phyloP scores from a whole-genome alignment of 805 yeast genomes.

The Candida sonorensis region DNA sequence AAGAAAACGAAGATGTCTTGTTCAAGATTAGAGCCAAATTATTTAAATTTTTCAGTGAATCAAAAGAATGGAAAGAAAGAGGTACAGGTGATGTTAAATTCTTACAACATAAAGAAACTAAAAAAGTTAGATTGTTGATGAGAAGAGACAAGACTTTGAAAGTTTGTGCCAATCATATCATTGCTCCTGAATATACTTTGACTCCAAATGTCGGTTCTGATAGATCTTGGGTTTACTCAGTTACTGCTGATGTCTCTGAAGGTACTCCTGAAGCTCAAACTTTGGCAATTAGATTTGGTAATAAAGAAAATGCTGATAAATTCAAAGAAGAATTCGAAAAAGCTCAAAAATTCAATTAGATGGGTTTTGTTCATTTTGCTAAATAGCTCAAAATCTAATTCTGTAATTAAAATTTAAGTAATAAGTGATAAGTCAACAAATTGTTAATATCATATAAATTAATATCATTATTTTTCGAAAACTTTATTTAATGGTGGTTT shows the following conservation, averaged over 20 bases:
- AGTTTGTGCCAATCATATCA: slow-evolving; percentile 95
- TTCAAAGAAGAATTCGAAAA: slow-evolving; percentile 88
- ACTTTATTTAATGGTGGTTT: no score
- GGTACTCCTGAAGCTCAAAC: slow-evolving; percentile 96
- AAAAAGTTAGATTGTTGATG: slow-evolving; percentile 89
- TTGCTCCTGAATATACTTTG: slow-evolving; percentile 73
- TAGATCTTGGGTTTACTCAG: slow-evolving; percentile 96
- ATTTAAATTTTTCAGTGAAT: slow-evolving; percentile 75
- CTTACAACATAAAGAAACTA: slow-evolving; percentile 76
- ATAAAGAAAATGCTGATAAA: slow-evolving; percentile 87
- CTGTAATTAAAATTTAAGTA: no score
- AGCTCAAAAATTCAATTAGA: slow-evolving; percentile 67
- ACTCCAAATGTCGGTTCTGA: slow-evolving; percentile 95
- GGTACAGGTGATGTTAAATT: slow-evolving; percentile 98
- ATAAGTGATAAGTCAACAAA: no score
- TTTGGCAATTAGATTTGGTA: slow-evolving; percentile 91
- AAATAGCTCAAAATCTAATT: no score
- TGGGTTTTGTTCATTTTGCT: no score
- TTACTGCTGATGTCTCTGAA: slow-evolving; percentile 90
- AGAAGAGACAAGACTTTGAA: slow-evolving; percentile 98
- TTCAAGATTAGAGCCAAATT: slow-evolving; percentile 91
- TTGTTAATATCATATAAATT: no score
- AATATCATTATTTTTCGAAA: no score
- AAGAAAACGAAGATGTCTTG: slow-evolving; percentile 78
- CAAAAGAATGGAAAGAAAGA: slow-evolving; percentile 98